A percentile compares a stretch with the other conserved stretches of the same genome.
These are phyloP conservation scores for Cordyceps farinosa DNA, from an alignment of 2,329 filamentous ascomycete genomes.

Conservation along the genomic window DNA sequence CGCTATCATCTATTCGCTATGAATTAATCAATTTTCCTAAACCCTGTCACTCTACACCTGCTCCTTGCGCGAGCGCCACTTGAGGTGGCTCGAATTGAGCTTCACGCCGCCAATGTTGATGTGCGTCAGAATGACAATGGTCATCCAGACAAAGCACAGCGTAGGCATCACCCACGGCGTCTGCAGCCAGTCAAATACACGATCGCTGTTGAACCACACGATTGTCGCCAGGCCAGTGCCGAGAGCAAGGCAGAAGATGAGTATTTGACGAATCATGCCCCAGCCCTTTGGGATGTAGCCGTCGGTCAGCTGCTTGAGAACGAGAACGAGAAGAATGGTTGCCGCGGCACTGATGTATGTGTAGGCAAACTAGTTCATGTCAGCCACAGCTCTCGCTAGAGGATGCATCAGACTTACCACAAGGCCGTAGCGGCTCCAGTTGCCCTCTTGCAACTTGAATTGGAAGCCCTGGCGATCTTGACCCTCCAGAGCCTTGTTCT, in stretches of 20 bases:
- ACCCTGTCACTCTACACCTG: not conserved
- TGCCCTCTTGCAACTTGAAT: conserved; percentile 23
- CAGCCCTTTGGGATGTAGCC: conserved; percentile 31
- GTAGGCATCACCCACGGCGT: conserved; percentile 33
- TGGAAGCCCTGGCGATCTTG: conserved; percentile 23
- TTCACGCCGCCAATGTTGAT: conserved; percentile 20
- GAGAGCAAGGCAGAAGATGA: conserved; percentile 31
- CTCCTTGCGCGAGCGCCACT: conserved; percentile 9
- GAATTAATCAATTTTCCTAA: not conserved
- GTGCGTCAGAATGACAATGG: conserved; percentile 33
- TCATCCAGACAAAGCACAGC: conserved; percentile 33
- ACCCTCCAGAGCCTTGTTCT: conserved; percentile 21
- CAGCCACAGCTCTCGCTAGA: not conserved
- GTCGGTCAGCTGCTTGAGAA: conserved; percentile 30
- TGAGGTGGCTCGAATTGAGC: conserved; percentile 8
- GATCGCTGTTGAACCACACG: conserved; percentile 24
- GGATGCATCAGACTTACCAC: conserved; percentile 28
- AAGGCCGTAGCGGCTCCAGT: conserved; percentile 28
- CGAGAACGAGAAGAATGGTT: conserved; percentile 31
- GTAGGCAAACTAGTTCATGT: conserved; percentile 30
- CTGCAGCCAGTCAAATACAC: conserved; percentile 23
- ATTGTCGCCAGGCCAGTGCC: conserved; percentile 28
- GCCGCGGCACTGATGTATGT: conserved; percentile 32
- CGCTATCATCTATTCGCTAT: not conserved
- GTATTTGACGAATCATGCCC: conserved; percentile 29